These are phyloP conservation scores for Cladophialophora psammophila DNA, from an alignment of 2,329 filamentous ascomycete genomes.

Conservation along the genomic window DNA sequence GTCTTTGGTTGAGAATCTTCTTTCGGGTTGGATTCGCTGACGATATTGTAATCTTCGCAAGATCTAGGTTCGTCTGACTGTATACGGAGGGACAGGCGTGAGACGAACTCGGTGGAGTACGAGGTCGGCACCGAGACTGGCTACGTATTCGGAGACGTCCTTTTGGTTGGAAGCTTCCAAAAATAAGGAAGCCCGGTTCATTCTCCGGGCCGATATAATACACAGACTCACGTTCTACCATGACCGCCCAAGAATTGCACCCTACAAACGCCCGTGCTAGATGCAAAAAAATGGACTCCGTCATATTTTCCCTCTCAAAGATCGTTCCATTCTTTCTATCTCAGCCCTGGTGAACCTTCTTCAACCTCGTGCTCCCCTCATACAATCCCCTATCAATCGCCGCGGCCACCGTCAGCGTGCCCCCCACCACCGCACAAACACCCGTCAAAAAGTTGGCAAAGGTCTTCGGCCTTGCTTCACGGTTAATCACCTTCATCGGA, in stretches of 20 bases:
- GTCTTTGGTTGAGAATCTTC: too few species aligned
- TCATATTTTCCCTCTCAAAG: not conserved
- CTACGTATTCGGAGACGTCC: not conserved
- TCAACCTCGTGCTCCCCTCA: constrained; percentile 82
- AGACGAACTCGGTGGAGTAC: not conserved
- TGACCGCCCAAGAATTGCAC: not conserved
- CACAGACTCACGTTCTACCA: not conserved
- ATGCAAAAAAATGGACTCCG: not conserved
- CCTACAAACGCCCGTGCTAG: constrained; percentile 28
- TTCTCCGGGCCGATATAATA: not conserved
- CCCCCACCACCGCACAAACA: constrained; percentile 91
- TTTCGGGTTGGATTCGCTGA: not conserved
- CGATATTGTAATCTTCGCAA: not conserved
- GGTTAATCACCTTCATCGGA: constrained; percentile 99
- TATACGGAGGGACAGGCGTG: not conserved
- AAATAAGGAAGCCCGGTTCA: not conserved
- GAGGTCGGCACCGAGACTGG: not conserved
- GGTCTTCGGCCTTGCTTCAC: constrained; percentile 85
- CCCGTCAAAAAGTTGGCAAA: constrained; percentile 93
- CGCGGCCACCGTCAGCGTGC: constrained; percentile 93
- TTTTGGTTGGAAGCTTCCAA: not conserved
- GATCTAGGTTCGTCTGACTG: not conserved
- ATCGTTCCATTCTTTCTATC: not conserved
- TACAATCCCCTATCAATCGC: constrained; percentile 91
- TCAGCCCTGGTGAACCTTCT: constrained; percentile 77